Percentiles rank a stretch among this genome's conserved stretches.
Conservation (phyloP, 208 protist species). For the Crithidia bombi region DNA sequence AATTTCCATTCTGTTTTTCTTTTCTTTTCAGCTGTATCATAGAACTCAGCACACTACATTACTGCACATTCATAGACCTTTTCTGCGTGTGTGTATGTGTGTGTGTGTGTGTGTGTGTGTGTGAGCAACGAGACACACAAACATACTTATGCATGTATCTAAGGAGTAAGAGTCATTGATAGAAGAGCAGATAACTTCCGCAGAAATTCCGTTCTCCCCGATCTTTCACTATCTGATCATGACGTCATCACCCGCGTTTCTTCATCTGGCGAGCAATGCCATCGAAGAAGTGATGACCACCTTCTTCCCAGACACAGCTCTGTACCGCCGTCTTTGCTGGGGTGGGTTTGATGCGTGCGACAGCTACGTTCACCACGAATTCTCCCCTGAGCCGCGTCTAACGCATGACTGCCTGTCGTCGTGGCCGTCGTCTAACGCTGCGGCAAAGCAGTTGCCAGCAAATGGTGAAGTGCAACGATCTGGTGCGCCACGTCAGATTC, state of each 20-base stretch:
- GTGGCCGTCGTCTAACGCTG: neutral
- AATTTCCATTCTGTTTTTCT: no score
- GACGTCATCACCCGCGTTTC: neutral
- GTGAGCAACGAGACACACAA: no score
- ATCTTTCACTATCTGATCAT: no score
- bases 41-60: no score
- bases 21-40: no score
- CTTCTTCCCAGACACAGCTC: slow-evolving; percentile 61
- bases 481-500: neutral
- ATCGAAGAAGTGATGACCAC: slow-evolving; percentile 52
- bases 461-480: neutral
- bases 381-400: neutral
- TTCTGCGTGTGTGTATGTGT: no score
- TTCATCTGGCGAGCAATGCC: neutral
- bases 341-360: slow-evolving; percentile 2
- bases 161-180: no score
- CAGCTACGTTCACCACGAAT: slow-evolving; percentile 13
- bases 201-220: no score
- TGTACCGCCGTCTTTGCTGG: slow-evolving; percentile 39
- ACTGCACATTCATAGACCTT: no score
- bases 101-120: no score
- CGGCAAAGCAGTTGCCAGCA: neutral
- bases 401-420: neutral
- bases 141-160: no score
- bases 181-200: no score